phyloP scores from a whole-genome alignment of 768 basidiomycete species.

The Rossbeevera mucosa region DNA sequence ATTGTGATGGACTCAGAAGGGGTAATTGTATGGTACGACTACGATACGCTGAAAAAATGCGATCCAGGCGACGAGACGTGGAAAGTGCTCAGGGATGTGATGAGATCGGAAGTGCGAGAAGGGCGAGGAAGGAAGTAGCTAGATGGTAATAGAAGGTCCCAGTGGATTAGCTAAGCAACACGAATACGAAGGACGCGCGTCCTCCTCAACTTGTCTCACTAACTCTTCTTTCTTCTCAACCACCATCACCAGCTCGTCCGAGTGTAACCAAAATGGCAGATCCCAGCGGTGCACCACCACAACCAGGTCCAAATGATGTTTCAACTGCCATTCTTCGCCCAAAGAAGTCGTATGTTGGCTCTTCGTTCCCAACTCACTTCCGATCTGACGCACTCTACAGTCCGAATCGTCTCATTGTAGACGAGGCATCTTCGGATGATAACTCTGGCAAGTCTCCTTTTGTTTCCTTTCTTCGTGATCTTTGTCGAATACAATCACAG shows the following conservation, averaged over 20 bases:
- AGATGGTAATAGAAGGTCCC: slow-evolving; percentile 9
- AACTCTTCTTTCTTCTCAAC: slow-evolving; percentile 10
- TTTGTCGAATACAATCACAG: slow-evolving; percentile 34
- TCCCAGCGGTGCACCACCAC: slow-evolving; percentile 78
- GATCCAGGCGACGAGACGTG: slow-evolving; percentile 51
- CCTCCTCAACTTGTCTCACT: slow-evolving; percentile 10
- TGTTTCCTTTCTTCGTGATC: slow-evolving; percentile 11
- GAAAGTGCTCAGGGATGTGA: slow-evolving; percentile 28
- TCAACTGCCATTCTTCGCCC: slow-evolving; percentile 94
- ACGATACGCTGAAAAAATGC: slow-evolving; percentile 60
- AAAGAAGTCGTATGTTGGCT: slow-evolving; percentile 89
- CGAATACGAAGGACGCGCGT: slow-evolving; percentile 29
- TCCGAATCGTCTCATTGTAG: slow-evolving; percentile 96
- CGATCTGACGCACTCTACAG: slow-evolving; percentile 40
- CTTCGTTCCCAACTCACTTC: slow-evolving; percentile 5
- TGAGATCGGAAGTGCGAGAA: slow-evolving; percentile 20
- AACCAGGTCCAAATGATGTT: slow-evolving; percentile 82
- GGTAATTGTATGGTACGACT: slow-evolving; percentile 74
- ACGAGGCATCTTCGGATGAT: slow-evolving; percentile 90
- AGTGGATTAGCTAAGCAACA: slow-evolving; percentile 15
- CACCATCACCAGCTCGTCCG: slow-evolving; percentile 7
- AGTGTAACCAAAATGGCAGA: slow-evolving; percentile 51
- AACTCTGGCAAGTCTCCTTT: slow-evolving; percentile 69
- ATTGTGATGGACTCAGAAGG: slow-evolving; percentile 65
- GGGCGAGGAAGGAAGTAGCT: slow-evolving; percentile 1